phyloP scores from a whole-genome alignment of 306 rosid species.

The Vicia faba region DNA sequence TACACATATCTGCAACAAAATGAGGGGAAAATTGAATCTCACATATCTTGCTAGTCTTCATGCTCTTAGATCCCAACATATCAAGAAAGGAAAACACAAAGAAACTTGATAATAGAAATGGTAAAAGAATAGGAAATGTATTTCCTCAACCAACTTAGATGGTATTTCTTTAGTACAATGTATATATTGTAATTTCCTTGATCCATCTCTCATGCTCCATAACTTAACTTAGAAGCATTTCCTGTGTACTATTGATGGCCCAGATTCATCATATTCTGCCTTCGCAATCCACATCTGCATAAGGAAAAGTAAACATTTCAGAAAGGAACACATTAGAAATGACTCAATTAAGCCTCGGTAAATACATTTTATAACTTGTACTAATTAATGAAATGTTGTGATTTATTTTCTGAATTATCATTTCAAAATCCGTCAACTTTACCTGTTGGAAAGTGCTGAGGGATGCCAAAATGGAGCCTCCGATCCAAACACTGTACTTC shows the following conservation, averaged over 20 bases:
- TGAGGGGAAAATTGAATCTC: conserved; percentile 43
- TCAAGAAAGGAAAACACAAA: conserved; percentile 54
- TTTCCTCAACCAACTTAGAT: conserved; percentile 62
- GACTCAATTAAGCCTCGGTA: conserved; percentile 1
- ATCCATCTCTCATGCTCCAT: conserved; percentile 47
- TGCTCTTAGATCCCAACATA: conserved; percentile 70
- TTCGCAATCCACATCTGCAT: conserved; percentile 97
- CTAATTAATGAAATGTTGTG: not conserved
- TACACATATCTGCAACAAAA: conserved; percentile 56
- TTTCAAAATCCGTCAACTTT: conserved; percentile 4
- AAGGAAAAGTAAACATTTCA: conserved; percentile 28
- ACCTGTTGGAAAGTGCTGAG: conserved; percentile 68
- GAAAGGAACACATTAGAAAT: not conserved
- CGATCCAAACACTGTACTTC: conserved; percentile 65
- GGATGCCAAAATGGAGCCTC: conserved; percentile 62
- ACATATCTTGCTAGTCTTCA: conserved; percentile 65
- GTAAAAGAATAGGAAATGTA: conserved; percentile 45
- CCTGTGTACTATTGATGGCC: conserved; percentile 98
- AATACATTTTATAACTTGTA: conserved; percentile 9
- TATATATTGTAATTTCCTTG: conserved; percentile 51
- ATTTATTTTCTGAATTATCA: not conserved
- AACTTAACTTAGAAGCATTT: conserved; percentile 89
- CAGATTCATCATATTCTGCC: conserved; percentile 94
- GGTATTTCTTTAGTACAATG: conserved; percentile 55
- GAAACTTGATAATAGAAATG: conserved; percentile 53